Conservation (phyloP, 2,329 filamentous ascomycete species). For the Talaromyces funiculosus region DNA sequence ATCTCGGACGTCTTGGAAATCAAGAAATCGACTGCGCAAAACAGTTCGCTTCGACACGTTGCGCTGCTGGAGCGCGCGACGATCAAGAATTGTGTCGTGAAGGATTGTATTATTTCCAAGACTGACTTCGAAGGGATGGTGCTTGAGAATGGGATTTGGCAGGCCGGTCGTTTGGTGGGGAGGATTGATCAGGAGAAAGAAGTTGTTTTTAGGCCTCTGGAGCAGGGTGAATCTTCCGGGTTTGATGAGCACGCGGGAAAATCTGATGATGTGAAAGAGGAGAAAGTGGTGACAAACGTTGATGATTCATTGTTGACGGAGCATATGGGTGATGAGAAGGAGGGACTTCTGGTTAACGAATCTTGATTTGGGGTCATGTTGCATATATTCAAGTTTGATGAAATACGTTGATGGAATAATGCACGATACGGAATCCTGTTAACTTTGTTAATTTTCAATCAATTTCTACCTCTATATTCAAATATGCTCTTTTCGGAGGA, state of each 20-base stretch:
- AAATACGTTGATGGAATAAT: neutral
- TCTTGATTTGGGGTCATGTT: neutral
- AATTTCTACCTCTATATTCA: neutral
- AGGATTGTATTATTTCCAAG: conserved; percentile 15
- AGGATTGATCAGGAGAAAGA: conserved; percentile 11
- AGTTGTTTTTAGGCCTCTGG: neutral
- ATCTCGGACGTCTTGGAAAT: neutral
- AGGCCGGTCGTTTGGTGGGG: conserved; percentile 15
- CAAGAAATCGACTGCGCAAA: neutral
- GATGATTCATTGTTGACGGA: neutral
- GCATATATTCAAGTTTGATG: neutral
- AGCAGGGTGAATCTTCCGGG: neutral
- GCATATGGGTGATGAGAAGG: neutral
- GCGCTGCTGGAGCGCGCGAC: neutral
- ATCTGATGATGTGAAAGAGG: neutral
- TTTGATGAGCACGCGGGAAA: neutral
- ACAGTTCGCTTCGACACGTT: neutral
- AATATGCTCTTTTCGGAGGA: neutral
- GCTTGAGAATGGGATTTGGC: conserved; percentile 19
- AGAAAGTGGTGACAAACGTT: neutral
- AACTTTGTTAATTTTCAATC: neutral
- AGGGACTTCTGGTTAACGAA: neutral
- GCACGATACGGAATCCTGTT: neutral
- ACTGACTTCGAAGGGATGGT: conserved; percentile 15
- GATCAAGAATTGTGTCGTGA: conserved; percentile 10